Percentiles rank a stretch among this genome's conserved stretches.
phyloP scores from a whole-genome alignment of 306 rosid genomes.

The Lupinus albus region DNA sequence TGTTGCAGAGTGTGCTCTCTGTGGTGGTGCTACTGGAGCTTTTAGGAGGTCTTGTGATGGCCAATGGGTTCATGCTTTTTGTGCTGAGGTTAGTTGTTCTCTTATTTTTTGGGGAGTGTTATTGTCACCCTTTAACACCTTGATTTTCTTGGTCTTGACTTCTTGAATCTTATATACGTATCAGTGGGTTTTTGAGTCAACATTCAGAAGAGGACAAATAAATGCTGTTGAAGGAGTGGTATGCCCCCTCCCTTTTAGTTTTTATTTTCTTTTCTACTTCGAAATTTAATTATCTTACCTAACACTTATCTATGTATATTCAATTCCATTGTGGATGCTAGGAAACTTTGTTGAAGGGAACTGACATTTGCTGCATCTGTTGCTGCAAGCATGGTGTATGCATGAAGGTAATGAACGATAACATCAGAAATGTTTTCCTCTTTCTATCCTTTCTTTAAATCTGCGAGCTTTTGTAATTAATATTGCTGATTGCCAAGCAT shows the following conservation, averaged over 20 bases:
- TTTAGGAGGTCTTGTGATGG: conserved; percentile 89
- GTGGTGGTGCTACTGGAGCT: conserved; percentile 92
- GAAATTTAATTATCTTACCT: conserved; percentile 17
- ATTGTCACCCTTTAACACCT: background rate
- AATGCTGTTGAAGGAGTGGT: conserved; percentile 87
- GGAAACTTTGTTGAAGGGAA: conserved; percentile 67
- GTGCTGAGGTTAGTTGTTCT: conserved; percentile 77
- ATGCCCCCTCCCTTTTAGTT: conserved; percentile 36
- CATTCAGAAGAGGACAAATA: conserved; percentile 84
- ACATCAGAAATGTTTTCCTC: conserved; percentile 18
- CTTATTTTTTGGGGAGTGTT: background rate
- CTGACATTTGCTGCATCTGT: conserved; percentile 72
- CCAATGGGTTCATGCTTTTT: conserved; percentile 97
- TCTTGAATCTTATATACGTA: conserved; percentile 32
- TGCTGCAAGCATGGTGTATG: conserved; percentile 76
- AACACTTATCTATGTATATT: background rate
- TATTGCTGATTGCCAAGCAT: conserved; percentile 26
- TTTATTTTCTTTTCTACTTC: background rate
- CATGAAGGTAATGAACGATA: conserved; percentile 64
- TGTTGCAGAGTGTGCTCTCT: conserved; percentile 83
- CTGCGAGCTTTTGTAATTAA: conserved; percentile 13
- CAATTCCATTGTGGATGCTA: conserved; percentile 42
- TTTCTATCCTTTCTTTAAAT: conserved; percentile 5
- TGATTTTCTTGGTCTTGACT: conserved; percentile 22
- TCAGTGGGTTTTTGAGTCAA: conserved; percentile 87